phyloP scores from a whole-genome alignment of 2,329 filamentous ascomycete genomes.

The Atkinsonella texensis region DNA sequence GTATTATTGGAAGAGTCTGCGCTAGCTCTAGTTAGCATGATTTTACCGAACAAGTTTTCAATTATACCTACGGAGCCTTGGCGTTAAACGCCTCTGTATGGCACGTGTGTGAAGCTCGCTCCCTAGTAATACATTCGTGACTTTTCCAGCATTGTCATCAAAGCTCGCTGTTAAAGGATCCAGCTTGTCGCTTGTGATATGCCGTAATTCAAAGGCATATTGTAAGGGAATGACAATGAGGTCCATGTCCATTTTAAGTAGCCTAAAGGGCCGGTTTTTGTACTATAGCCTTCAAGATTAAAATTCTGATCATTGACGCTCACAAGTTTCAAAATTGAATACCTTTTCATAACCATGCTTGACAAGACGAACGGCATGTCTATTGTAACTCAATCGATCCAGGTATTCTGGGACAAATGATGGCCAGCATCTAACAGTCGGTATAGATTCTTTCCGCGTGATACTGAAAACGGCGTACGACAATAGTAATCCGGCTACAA shows the following conservation, averaged over 20 bases:
- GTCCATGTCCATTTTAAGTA: conserved; percentile 11
- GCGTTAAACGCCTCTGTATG: conserved; percentile 8
- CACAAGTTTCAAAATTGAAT: background rate
- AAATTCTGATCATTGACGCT: background rate
- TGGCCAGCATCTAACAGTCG: conserved; percentile 8
- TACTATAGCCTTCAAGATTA: background rate
- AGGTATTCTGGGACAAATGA: conserved; percentile 5
- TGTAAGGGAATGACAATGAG: conserved; percentile 8
- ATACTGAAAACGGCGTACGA: background rate
- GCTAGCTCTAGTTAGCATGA: background rate
- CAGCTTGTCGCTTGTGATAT: conserved; percentile 9
- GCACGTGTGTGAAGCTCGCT: conserved; percentile 10
- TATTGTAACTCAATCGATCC: conserved; percentile 9
- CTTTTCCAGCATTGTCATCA: conserved; percentile 9
- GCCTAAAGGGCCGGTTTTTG: conserved; percentile 6
- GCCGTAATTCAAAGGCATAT: conserved; percentile 7
- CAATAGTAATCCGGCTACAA: background rate
- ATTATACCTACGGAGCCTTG: conserved; percentile 7
- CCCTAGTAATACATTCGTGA: conserved; percentile 7
- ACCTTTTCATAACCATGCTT: conserved; percentile 8
- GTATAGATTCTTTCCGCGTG: conserved; percentile 1
- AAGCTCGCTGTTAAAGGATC: conserved; percentile 10
- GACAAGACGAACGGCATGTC: conserved; percentile 4
- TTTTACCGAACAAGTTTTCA: background rate
- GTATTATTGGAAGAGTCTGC: conserved; percentile 7